These are phyloP conservation scores for Ustilaginoidea virens DNA, from an alignment of 2,329 filamentous ascomycete species.

Conservation along the genomic window DNA sequence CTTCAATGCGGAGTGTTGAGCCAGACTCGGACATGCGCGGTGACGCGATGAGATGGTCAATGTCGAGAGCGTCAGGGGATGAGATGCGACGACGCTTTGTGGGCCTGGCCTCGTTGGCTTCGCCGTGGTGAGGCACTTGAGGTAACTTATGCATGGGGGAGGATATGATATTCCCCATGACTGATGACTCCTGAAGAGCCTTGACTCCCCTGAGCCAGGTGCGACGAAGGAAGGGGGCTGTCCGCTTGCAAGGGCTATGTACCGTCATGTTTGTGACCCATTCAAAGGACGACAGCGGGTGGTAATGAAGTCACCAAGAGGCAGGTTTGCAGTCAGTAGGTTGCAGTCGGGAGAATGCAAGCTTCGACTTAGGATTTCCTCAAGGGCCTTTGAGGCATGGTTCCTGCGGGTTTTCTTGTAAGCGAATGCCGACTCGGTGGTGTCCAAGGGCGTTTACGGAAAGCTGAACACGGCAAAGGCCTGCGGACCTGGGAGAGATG, in stretches of 20 bases:
- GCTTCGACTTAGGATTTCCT: too few relatives aligned
- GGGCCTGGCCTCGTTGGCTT: conserved; percentile 22
- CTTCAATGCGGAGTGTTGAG: conserved; percentile 34
- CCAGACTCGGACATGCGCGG: conserved; percentile 16
- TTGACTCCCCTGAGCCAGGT: conserved; percentile 35
- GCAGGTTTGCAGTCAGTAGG: background rate
- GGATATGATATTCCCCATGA: conserved; percentile 29
- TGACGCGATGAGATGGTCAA: conserved; percentile 18
- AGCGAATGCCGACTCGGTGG: background rate
- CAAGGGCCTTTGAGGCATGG: conserved; percentile 5
- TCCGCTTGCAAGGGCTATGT: conserved; percentile 29
- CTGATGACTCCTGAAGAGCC: conserved; percentile 20
- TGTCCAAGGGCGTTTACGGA: conserved; percentile 2
- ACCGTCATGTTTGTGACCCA: conserved; percentile 30
- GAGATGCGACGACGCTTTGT: conserved; percentile 35
- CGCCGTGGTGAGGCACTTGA: conserved; percentile 15
- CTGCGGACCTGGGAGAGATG: background rate
- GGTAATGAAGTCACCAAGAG: background rate
- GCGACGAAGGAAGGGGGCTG: conserved; percentile 37
- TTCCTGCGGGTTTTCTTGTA: conserved; percentile 2
- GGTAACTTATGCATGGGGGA: conserved; percentile 19
- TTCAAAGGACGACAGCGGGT: conserved; percentile 14
- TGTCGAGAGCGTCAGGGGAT: conserved; percentile 18
- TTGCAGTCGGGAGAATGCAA: too few relatives aligned
- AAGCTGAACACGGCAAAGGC: conserved; percentile 3